A percentile compares a stretch with the other conserved stretches of the same genome.
These are phyloP conservation scores for Rhizopogon rudus DNA, from an alignment of 768 basidiomycete species.

Conservation along the genomic window DNA sequence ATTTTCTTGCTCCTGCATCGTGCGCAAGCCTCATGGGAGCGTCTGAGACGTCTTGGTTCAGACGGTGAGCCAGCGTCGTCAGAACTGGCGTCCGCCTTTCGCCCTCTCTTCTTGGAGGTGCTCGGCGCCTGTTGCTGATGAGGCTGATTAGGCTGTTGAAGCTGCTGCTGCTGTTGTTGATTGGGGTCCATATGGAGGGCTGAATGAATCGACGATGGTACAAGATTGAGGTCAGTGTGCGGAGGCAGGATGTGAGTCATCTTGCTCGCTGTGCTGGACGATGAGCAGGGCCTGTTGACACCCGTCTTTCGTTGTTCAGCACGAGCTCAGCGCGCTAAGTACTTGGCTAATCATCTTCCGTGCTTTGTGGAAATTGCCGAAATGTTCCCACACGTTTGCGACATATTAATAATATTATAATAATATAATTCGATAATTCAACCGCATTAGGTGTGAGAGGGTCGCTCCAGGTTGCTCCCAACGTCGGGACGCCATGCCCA, in stretches of 20 bases:
- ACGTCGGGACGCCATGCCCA: slow-evolving; percentile 1
- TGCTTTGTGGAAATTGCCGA: slow-evolving; percentile 23
- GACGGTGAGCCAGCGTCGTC: slow-evolving; percentile 54
- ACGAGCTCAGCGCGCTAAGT: slow-evolving; percentile 14
- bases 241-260: slow-evolving; percentile 48
- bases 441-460: not conserved
- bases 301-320: slow-evolving; percentile 12
- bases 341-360: slow-evolving; percentile 7
- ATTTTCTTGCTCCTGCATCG: slow-evolving; percentile 96
- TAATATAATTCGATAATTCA: slow-evolving; percentile 1
- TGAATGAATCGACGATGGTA: slow-evolving; percentile 51
- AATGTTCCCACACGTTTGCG: slow-evolving; percentile 8
- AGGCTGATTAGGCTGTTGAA: slow-evolving; percentile 31
- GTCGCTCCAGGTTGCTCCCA: not conserved
- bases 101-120: slow-evolving; percentile 47
- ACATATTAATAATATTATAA: slow-evolving; percentile 5
- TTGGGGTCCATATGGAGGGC: slow-evolving; percentile 67
- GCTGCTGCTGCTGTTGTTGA: slow-evolving; percentile 45
- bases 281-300: slow-evolving; percentile 2
- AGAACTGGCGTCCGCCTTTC: slow-evolving; percentile 51
- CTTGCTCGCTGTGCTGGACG: slow-evolving; percentile 9
- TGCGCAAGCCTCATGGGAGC: slow-evolving; percentile 90
- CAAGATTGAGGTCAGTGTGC: slow-evolving; percentile 37
- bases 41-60: slow-evolving; percentile 76
- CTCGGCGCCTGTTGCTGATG: slow-evolving; percentile 32